Percentiles rank a stretch among this genome's conserved stretches.
Conservation (phyloP, 495 filamentous ascomycete genomes). For the Ramalina peruviana region DNA sequence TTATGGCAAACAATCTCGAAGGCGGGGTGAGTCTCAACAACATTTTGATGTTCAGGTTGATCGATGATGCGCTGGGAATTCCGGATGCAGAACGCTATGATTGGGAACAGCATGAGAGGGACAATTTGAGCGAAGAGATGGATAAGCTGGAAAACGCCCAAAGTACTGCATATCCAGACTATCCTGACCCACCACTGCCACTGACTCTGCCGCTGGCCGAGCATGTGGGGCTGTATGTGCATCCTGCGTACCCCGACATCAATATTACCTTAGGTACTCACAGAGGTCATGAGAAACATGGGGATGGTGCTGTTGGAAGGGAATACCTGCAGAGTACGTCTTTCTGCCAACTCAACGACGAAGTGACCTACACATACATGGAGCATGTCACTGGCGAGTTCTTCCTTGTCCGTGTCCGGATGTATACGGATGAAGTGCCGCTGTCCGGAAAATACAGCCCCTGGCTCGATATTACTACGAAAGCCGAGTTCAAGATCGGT, state of each 20-base stretch:
- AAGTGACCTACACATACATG: not conserved
- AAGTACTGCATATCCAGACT: conserved; percentile 21
- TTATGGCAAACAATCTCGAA: conserved; percentile 31
- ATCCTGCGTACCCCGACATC: too few relatives aligned
- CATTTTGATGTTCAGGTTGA: conserved; percentile 25
- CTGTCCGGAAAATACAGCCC: conserved; percentile 19
- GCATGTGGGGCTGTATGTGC: conserved; percentile 19
- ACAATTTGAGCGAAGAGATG: not conserved
- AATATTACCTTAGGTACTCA: too few relatives aligned
- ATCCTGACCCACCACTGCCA: conserved; percentile 18
- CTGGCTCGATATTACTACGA: conserved; percentile 4
- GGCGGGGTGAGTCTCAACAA: conserved; percentile 12
- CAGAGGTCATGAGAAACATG: too few relatives aligned
- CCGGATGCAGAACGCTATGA: conserved; percentile 15
- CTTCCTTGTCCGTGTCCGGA: conserved; percentile 4
- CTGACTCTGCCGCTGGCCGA: conserved; percentile 18
- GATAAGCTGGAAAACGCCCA: conserved; percentile 4
- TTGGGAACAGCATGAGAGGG: not conserved
- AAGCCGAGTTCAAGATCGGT: conserved; percentile 28
- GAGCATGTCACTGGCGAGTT: conserved; percentile 16
- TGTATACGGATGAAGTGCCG: not conserved
- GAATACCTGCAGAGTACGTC: too few relatives aligned
- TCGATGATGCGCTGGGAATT: conserved; percentile 27
- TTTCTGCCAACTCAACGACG: too few relatives aligned
- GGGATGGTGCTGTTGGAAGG: too few relatives aligned